phyloP scores from a whole-genome alignment of 2,329 filamentous ascomycete genomes.

The Sporothrix luriei region DNA sequence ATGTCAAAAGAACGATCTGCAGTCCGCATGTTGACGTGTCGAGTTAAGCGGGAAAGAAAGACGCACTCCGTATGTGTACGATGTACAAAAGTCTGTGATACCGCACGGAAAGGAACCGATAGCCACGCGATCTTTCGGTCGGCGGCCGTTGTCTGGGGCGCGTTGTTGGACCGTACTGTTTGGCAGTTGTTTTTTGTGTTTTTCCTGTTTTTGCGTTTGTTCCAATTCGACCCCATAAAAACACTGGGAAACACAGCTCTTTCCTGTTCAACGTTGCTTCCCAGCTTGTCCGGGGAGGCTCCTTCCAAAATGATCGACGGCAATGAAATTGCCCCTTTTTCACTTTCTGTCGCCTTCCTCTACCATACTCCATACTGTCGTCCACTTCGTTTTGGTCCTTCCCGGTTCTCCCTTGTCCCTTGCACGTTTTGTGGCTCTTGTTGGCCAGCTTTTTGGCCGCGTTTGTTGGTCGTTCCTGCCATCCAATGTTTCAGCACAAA shows the following conservation, averaged over 20 bases:
- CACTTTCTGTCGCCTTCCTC: neutral
- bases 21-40: neutral
- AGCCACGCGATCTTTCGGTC: constrained; percentile 21
- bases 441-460: neutral
- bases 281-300: neutral
- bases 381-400: neutral
- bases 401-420: constrained; percentile 15
- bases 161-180: neutral
- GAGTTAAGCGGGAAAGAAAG: neutral
- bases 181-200: neutral
- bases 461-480: constrained; percentile 12
- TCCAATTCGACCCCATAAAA: constrained; percentile 5
- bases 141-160: constrained; percentile 6
- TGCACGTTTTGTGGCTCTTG: neutral
- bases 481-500: constrained; percentile 34
- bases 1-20: neutral
- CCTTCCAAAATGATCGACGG: constrained; percentile 21
- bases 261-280: constrained; percentile 16
- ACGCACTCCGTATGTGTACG: neutral
- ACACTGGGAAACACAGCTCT: constrained; percentile 1
- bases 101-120: constrained; percentile 17
- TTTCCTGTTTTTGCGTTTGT: neutral
- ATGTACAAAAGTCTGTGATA: neutral
- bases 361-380: neutral
- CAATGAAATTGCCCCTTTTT: constrained; percentile 20